These are phyloP conservation scores for Backusella sp. DNA, from an alignment of 192 early-diverging fungal genomes.

Conservation along the genomic window DNA sequence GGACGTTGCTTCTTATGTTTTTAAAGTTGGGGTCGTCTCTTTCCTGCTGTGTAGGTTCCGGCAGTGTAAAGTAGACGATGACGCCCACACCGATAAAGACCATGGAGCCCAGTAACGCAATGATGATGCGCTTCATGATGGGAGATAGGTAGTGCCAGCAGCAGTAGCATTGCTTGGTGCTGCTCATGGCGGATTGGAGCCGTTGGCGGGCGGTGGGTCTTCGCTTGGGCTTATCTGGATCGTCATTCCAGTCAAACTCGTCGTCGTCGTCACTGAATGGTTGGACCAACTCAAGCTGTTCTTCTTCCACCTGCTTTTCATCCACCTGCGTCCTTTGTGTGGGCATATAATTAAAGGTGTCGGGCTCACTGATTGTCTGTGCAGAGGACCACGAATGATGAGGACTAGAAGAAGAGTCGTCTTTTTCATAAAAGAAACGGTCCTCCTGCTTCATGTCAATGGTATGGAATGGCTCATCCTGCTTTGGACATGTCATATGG, in stretches of 20 bases:
- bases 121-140: slow-evolving; percentile 30
- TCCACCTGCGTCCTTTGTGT: neutral
- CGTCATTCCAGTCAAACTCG: slow-evolving; percentile 40
- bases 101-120: slow-evolving; percentile 26
- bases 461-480: neutral
- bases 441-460: slow-evolving; percentile 5
- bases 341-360: neutral
- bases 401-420: neutral
- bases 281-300: neutral
- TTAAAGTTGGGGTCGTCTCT: slow-evolving; percentile 10
- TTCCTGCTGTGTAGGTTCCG: slow-evolving; percentile 18
- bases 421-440: slow-evolving; percentile 4
- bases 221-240: slow-evolving; percentile 35
- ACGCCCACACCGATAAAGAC: slow-evolving; percentile 32
- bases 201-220: slow-evolving; percentile 15
- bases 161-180: slow-evolving; percentile 18
- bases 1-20: slow-evolving; percentile 34
- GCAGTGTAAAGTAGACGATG: slow-evolving; percentile 21
- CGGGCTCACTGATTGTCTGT: neutral
- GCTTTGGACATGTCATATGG: neutral
- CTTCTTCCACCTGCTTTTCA: neutral
- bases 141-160: slow-evolving; percentile 41
- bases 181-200: slow-evolving; percentile 16
- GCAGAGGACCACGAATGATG: neutral
- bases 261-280: slow-evolving; percentile 17